Percentiles rank a stretch among this genome's conserved stretches.
Evolutionary conservation across 1,284 basidiomycete species (phyloP).

Genomic region (Athelia sp.): DNA sequence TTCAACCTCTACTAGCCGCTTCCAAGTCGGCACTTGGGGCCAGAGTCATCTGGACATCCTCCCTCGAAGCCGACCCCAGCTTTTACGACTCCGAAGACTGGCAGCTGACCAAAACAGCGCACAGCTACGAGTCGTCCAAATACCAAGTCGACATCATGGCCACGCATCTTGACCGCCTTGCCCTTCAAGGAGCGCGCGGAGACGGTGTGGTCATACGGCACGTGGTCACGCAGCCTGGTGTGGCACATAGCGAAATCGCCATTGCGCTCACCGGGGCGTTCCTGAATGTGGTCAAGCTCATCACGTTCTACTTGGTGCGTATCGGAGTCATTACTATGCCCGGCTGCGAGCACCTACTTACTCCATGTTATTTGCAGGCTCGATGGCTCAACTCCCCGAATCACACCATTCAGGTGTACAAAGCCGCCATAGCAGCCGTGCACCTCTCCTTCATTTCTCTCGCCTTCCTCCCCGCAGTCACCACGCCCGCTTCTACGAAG

Average conservation of each 20-base stretch:
- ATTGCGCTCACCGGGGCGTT: conserved; percentile 43
- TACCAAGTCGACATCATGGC: conserved; percentile 77
- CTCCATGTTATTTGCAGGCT: conserved; percentile 35
- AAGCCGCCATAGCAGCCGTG: conserved; percentile 61
- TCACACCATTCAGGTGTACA: conserved; percentile 55
- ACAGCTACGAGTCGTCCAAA: conserved; percentile 74
- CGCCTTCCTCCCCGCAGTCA: conserved; percentile 16
- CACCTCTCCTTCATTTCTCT: conserved; percentile 56
- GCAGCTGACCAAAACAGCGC: conserved; percentile 59
- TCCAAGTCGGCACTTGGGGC: conserved; percentile 37
- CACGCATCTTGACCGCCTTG: conserved; percentile 48
- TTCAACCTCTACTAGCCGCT: conserved; percentile 44
- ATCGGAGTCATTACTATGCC: conserved; percentile 1
- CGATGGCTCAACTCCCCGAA: conserved; percentile 61
- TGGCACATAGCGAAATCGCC: conserved; percentile 66
- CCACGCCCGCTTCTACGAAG: conserved; percentile 6
- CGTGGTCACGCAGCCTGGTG: conserved; percentile 69
- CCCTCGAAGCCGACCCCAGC: conserved; percentile 54
- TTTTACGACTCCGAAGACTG: conserved; percentile 64
- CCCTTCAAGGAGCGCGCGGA: conserved; percentile 20
- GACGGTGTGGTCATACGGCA: conserved; percentile 44
- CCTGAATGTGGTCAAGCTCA: conserved; percentile 47
- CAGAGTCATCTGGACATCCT: conserved; percentile 81
- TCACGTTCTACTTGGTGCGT: conserved; percentile 70
- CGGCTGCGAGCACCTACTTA: not conserved